These are phyloP conservation scores for Zygnema circumcarinatum DNA, from an alignment of 139 green algal species.

Conservation along the genomic window DNA sequence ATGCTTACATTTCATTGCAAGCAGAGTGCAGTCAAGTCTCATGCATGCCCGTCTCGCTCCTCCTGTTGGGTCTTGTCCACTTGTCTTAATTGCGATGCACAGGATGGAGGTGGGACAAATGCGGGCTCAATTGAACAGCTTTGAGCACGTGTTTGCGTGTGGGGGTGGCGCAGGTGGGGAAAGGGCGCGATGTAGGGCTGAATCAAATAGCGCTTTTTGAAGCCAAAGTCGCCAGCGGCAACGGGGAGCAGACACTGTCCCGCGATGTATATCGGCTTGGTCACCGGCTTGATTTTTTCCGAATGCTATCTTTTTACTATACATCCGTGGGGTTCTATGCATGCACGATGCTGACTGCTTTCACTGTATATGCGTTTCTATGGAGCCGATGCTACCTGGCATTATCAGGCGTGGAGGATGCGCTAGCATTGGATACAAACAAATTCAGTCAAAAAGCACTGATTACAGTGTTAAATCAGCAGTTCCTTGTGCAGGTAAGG, in stretches of 20 bases:
- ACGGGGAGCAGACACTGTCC: slow-evolving; percentile 84
- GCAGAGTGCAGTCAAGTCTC: too few relatives aligned
- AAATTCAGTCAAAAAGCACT: slow-evolving; percentile 15
- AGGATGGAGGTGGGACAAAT: too few relatives aligned
- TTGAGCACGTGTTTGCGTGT: too few relatives aligned
- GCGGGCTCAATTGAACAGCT: too few relatives aligned
- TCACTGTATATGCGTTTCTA: slow-evolving; percentile 61
- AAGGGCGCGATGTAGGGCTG: slow-evolving; percentile 93
- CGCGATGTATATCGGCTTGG: slow-evolving; percentile 80
- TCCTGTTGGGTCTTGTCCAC: too few relatives aligned
- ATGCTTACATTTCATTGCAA: too few relatives aligned
- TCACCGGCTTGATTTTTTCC: slow-evolving; percentile 81
- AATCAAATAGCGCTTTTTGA: slow-evolving; percentile 91
- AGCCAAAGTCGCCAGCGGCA: slow-evolving; percentile 82
- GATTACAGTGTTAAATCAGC: slow-evolving; percentile 17
- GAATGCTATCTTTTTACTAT: slow-evolving; percentile 79
- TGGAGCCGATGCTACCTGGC: slow-evolving; percentile 56
- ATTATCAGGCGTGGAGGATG: slow-evolving; percentile 33
- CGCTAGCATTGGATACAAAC: neutral
- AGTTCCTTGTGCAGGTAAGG: slow-evolving; percentile 55
- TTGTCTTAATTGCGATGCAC: too few relatives aligned
- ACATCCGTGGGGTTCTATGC: slow-evolving; percentile 56
- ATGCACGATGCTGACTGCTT: slow-evolving; percentile 33
- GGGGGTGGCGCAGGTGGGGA: slow-evolving; percentile 66
- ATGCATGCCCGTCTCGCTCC: neutral